A percentile compares a stretch with the other conserved stretches of the same genome.
These are phyloP conservation scores for Xylariomycetidae sp. DNA, from an alignment of 2,329 filamentous ascomycete species.

Conservation along the genomic window DNA sequence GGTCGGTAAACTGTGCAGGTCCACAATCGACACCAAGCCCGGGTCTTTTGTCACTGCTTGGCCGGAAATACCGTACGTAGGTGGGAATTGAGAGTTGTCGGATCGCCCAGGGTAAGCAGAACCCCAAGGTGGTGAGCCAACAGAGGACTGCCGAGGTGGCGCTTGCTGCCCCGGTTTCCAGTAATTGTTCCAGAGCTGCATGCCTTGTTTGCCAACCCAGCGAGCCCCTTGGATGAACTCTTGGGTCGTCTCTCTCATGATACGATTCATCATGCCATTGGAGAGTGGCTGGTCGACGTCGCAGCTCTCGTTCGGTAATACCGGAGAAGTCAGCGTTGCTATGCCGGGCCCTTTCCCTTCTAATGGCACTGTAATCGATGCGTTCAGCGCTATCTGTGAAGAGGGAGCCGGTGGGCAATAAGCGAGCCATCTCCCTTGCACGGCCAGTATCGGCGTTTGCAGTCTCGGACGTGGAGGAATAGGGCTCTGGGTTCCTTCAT, in stretches of 20 bases:
- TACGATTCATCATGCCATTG: slow-evolving; percentile 67
- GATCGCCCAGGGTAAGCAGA: slow-evolving; percentile 37
- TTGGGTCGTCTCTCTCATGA: slow-evolving; percentile 74
- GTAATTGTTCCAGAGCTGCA: slow-evolving; percentile 74
- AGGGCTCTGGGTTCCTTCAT: slow-evolving; percentile 33
- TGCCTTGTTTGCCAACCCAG: slow-evolving; percentile 71
- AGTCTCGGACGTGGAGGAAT: slow-evolving; percentile 34
- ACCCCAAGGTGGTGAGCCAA: slow-evolving; percentile 42
- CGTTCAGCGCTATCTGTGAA: slow-evolving; percentile 63
- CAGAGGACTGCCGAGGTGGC: slow-evolving; percentile 37
- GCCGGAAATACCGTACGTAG: slow-evolving; percentile 62
- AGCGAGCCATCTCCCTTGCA: slow-evolving; percentile 70
- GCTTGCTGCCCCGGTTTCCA: slow-evolving; percentile 44
- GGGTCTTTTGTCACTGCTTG: slow-evolving; percentile 58
- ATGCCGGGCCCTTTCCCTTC: slow-evolving; percentile 50
- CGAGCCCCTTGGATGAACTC: slow-evolving; percentile 68
- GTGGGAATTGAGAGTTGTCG: slow-evolving; percentile 59
- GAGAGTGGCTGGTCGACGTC: slow-evolving; percentile 66
- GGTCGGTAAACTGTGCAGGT: slow-evolving; percentile 54
- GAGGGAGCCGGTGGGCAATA: slow-evolving; percentile 69
- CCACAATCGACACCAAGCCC: slow-evolving; percentile 68
- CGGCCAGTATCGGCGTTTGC: slow-evolving; percentile 60
- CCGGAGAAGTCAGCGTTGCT: slow-evolving; percentile 59
- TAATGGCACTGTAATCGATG: slow-evolving; percentile 52
- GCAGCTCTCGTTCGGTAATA: slow-evolving; percentile 60